phyloP scores from a whole-genome alignment of 2,329 filamentous ascomycete species.

The Cladosporium cucumerinum region DNA sequence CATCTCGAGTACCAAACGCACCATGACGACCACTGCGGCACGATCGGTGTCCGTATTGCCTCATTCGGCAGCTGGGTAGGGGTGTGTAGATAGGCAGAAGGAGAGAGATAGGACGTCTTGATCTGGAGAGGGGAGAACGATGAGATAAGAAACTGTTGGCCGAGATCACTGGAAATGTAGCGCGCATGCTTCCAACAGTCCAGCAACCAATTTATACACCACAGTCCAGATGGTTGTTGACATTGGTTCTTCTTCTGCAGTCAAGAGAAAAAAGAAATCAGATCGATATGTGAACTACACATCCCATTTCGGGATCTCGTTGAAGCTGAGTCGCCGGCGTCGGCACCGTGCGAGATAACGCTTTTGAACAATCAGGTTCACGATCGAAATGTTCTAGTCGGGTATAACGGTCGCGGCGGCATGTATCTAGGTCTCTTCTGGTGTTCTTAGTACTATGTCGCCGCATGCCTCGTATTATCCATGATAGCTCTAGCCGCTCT shows the following conservation, averaged over 20 bases:
- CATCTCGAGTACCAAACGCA: background rate
- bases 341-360: background rate
- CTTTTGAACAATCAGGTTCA: background rate
- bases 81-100: constrained; percentile 5
- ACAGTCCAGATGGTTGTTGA: too few species aligned
- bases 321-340: background rate
- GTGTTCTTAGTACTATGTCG: background rate
- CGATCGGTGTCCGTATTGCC: constrained; percentile 7
- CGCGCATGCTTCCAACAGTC: too few species aligned
- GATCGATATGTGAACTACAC: background rate
- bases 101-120: background rate
- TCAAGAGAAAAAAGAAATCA: background rate
- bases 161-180: too few species aligned
- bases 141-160: constrained; percentile 6
- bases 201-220: background rate
- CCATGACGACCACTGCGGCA: background rate
- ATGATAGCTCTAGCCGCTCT: background rate
- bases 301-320: background rate
- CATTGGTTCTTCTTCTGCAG: too few species aligned
- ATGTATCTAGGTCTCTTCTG: background rate
- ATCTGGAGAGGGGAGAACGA: background rate
- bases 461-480: background rate
- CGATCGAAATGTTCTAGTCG: background rate
- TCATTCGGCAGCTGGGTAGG: constrained; percentile 2
- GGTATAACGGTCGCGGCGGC: background rate